phyloP scores from a whole-genome alignment of 2,329 filamentous ascomycete genomes.

The Xylariaceae sp. region DNA sequence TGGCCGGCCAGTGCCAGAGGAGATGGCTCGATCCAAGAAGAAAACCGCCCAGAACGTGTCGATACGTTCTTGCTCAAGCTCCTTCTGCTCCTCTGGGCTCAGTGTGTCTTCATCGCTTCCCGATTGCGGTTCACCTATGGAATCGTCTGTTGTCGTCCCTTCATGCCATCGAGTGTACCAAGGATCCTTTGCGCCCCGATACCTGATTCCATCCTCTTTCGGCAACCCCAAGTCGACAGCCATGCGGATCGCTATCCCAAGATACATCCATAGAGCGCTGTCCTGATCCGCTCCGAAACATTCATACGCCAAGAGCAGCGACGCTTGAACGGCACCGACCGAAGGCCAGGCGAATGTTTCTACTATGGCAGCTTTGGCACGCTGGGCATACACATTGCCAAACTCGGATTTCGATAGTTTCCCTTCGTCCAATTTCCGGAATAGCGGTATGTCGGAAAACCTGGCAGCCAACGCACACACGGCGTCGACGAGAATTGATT shows the following conservation, averaged over 20 bases:
- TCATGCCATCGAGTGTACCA: conserved; percentile 44
- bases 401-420: conserved; percentile 59
- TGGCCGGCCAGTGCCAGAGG: conserved; percentile 77
- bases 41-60: conserved; percentile 92
- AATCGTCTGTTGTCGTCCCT: conserved; percentile 27
- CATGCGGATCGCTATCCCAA: conserved; percentile 82
- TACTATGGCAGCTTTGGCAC: conserved; percentile 77
- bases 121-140: conserved; percentile 23
- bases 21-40: conserved; percentile 81
- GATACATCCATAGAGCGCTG: conserved; percentile 90
- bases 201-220: conserved; percentile 70
- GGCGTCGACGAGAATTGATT: conserved; percentile 81
- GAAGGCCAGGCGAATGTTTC: conserved; percentile 81
- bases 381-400: conserved; percentile 72
- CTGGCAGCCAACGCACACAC: conserved; percentile 78
- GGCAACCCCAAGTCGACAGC: conserved; percentile 77
- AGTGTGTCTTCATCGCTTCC: conserved; percentile 38
- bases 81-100: conserved; percentile 51
- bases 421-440: conserved; percentile 44
- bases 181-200: conserved; percentile 50
- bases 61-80: conserved; percentile 74
- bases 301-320: conserved; percentile 79
- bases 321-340: conserved; percentile 79
- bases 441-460: conserved; percentile 63
- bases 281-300: conserved; percentile 86